Percentiles rank a stretch among this genome's conserved stretches.
phyloP scores from a whole-genome alignment of 192 early-diverging fungal species.

The Coemansia sp. region DNA sequence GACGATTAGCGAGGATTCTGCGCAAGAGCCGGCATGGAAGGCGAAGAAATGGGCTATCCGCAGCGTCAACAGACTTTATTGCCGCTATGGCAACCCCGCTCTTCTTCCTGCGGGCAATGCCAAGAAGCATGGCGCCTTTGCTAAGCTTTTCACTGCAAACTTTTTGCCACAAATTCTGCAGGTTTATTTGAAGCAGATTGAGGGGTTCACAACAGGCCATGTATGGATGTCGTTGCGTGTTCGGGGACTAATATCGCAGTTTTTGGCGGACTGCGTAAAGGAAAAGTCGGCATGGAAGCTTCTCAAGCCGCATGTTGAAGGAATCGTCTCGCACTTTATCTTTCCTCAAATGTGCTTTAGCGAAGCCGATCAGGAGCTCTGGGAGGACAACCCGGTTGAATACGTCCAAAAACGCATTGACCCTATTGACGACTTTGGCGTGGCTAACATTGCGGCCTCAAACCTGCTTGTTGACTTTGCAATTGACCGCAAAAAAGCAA shows the following conservation, averaged over 20 bases:
- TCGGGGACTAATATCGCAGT: conserved; percentile 69
- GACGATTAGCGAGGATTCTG: conserved; percentile 65
- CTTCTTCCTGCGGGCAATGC: conserved; percentile 55
- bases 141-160: conserved; percentile 80
- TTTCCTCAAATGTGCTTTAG: conserved; percentile 93
- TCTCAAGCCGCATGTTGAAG: conserved; percentile 80
- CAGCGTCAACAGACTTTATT: conserved; percentile 83
- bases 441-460: conserved; percentile 69
- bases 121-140: conserved; percentile 63
- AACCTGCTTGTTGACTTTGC: conserved; percentile 79
- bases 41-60: conserved; percentile 94
- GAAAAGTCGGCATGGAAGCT: conserved; percentile 89
- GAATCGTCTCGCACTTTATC: conserved; percentile 83
- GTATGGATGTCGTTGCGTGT: conserved; percentile 73
- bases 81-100: conserved; percentile 71
- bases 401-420: conserved; percentile 81
- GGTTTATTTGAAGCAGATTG: conserved; percentile 83
- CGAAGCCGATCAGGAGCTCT: conserved; percentile 80
- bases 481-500: conserved; percentile 72
- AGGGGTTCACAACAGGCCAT: conserved; percentile 69
- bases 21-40: conserved; percentile 87
- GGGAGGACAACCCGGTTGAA: conserved; percentile 92
- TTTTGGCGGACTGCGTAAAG: conserved; percentile 83
- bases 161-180: conserved; percentile 89
- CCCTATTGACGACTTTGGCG: conserved; percentile 83